Conservation (phyloP, 495 filamentous ascomycete species). For the Entonaema liquescens region DNA sequence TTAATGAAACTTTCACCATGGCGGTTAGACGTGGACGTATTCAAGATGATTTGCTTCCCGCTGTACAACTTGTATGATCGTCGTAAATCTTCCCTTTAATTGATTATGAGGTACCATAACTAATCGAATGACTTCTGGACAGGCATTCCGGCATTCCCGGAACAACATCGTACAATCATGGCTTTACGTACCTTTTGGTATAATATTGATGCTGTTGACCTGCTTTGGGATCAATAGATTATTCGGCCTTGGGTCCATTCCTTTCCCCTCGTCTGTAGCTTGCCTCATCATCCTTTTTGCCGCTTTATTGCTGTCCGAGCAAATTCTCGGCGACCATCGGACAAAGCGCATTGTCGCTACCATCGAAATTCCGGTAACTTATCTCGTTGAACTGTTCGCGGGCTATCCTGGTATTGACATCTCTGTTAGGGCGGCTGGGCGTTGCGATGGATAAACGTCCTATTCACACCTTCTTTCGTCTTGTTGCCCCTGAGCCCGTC, state of each 20-base stretch:
- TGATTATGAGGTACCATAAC: not conserved
- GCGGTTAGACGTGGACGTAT: not conserved
- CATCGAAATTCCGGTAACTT: conserved; percentile 60
- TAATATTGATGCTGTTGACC: conserved; percentile 55
- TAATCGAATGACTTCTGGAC: not conserved
- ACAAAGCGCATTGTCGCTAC: conserved; percentile 54
- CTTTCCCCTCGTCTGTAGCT: conserved; percentile 64
- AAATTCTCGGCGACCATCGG: conserved; percentile 55
- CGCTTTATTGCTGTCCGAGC: conserved; percentile 53
- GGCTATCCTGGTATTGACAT: not conserved
- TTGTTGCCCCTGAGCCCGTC: conserved; percentile 60
- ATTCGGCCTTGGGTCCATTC: conserved; percentile 56
- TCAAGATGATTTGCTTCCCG: conserved; percentile 20
- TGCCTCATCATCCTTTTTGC: conserved; percentile 60
- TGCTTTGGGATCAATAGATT: conserved; percentile 62
- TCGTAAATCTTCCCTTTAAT: not conserved
- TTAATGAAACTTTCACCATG: not conserved
- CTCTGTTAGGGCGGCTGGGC: conserved; percentile 59
- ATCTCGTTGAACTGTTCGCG: not conserved
- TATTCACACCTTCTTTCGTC: conserved; percentile 65
- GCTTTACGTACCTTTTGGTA: conserved; percentile 59
- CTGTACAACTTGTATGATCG: conserved; percentile 27
- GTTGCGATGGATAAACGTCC: conserved; percentile 64
- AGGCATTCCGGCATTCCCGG: conserved; percentile 36
- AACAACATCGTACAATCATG: conserved; percentile 52